phyloP scores from a whole-genome alignment of 2,329 filamentous ascomycete genomes.

The Rutstroemia sp. region DNA sequence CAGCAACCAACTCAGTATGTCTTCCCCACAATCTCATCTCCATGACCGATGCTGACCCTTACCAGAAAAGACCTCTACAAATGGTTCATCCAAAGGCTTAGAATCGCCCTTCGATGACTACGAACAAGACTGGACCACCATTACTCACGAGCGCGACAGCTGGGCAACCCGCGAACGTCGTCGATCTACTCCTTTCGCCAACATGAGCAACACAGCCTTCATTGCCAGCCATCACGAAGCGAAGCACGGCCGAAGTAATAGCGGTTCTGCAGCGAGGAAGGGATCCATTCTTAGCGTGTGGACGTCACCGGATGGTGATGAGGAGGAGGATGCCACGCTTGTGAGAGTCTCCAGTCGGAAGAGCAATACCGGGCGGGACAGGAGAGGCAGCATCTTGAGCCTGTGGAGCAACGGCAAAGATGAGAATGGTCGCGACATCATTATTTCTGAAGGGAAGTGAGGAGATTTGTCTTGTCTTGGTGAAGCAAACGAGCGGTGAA shows the following conservation, averaged over 20 bases:
- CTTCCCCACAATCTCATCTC: neutral
- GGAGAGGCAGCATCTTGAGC: constrained; percentile 3
- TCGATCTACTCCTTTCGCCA: constrained; percentile 2
- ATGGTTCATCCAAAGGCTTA: neutral
- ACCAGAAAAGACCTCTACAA: neutral
- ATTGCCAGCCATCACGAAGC: neutral
- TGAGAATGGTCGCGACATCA: constrained; percentile 3
- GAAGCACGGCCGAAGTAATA: neutral
- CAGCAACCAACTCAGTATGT: neutral
- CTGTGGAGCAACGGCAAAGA: neutral
- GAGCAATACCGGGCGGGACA: neutral
- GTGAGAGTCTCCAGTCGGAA: constrained; percentile 2
- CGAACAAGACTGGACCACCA: constrained; percentile 7
- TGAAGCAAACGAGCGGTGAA: no score
- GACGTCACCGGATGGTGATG: constrained; percentile 1
- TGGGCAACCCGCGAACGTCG: constrained; percentile 2
- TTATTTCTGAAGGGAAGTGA: neutral
- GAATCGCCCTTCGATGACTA: constrained; percentile 8
- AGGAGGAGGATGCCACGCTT: neutral
- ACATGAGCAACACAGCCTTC: constrained; percentile 2
- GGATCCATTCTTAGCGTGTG: constrained; percentile 5
- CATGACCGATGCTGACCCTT: neutral
- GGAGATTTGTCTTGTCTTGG: no score
- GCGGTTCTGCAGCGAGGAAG: neutral
- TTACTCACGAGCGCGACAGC: neutral